Conservation (phyloP, 23 red algal genomes). For the Pyropia haitanensis region DNA sequence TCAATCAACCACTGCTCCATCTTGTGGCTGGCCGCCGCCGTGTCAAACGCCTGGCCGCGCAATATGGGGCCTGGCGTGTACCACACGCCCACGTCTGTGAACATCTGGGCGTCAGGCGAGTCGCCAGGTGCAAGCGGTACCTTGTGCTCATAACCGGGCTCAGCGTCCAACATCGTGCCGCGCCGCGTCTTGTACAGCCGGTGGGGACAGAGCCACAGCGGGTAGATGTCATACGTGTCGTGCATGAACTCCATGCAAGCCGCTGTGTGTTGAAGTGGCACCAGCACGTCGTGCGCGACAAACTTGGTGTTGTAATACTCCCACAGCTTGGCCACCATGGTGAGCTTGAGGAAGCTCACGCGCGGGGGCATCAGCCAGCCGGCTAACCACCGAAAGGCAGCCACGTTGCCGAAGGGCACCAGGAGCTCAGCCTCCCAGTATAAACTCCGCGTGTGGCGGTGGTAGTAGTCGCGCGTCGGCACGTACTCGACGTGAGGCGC, state of each 20-base stretch:
- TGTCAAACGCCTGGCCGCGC: conserved; percentile 31
- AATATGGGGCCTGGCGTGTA: conserved; percentile 57
- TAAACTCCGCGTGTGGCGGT: conserved; percentile 47
- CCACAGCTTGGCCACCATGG: conserved; percentile 42
- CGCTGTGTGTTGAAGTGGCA: conserved; percentile 36
- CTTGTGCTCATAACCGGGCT: conserved; percentile 23
- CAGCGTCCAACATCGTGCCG: conserved; percentile 54
- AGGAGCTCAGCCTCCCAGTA: conserved; percentile 59
- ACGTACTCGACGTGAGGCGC: conserved; percentile 52
- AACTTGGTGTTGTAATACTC: conserved; percentile 41
- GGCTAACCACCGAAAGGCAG: conserved; percentile 32
- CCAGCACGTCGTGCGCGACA: conserved; percentile 54
- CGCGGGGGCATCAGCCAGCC: conserved; percentile 68
- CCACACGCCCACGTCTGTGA: conserved; percentile 55
- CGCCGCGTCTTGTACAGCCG: conserved; percentile 44
- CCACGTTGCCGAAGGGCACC: conserved; percentile 50
- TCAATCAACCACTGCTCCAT: conserved; percentile 57
- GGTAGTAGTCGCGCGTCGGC: conserved; percentile 57
- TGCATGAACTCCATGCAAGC: conserved; percentile 55
- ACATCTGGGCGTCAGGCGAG: conserved; percentile 46
- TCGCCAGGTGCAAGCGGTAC: conserved; percentile 17
- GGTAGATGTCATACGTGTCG: conserved; percentile 58
- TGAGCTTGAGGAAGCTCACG: conserved; percentile 61
- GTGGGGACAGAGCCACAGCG: conserved; percentile 62
- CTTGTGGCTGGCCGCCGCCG: conserved; percentile 41